These are phyloP conservation scores for Psidium guajava DNA, from an alignment of 345 rosid species.

Conservation along the genomic window DNA sequence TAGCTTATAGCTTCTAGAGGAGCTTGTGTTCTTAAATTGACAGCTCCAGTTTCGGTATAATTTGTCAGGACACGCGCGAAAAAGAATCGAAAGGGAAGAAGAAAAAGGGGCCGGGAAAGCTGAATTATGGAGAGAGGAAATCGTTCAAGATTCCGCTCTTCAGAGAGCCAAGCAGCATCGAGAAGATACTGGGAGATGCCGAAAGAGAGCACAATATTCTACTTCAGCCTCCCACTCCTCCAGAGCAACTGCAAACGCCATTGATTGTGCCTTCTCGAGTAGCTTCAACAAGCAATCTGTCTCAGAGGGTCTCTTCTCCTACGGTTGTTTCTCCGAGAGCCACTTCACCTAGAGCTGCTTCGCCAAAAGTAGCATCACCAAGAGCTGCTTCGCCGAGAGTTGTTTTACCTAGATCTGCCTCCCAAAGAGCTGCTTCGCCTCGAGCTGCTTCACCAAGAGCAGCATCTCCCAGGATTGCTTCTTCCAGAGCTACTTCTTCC, in stretches of 20 bases:
- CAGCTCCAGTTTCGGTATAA: not conserved
- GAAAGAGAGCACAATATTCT: conserved; percentile 69
- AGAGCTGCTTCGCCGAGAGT: conserved; percentile 35
- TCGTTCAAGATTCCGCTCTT: conserved; percentile 68
- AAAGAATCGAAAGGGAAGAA: not conserved
- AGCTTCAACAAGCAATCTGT: conserved; percentile 28
- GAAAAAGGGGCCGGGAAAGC: conserved; percentile 38
- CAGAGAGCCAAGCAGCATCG: conserved; percentile 85
- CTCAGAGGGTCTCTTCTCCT: conserved; percentile 45
- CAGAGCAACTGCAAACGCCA: conserved; percentile 25
- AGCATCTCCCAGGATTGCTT: conserved; percentile 44
- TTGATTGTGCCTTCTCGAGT: conserved; percentile 21
- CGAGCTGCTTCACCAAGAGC: conserved; percentile 34
- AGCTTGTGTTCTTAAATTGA: not conserved
- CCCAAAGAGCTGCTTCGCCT: conserved; percentile 10
- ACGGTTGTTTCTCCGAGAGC: conserved; percentile 17
- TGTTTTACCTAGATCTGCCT: conserved; percentile 27
- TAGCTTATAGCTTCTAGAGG: not conserved
- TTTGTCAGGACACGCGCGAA: not conserved
- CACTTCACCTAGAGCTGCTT: conserved; percentile 36
- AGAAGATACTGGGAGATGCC: conserved; percentile 84
- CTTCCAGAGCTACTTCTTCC: conserved; percentile 42
- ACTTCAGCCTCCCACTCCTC: conserved; percentile 66
- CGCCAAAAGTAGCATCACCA: conserved; percentile 44
- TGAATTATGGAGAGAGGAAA: conserved; percentile 56